Base-by-base conservation (phyloP, 2,329 filamentous ascomycete species). In the Clonostachys solani region DNA sequence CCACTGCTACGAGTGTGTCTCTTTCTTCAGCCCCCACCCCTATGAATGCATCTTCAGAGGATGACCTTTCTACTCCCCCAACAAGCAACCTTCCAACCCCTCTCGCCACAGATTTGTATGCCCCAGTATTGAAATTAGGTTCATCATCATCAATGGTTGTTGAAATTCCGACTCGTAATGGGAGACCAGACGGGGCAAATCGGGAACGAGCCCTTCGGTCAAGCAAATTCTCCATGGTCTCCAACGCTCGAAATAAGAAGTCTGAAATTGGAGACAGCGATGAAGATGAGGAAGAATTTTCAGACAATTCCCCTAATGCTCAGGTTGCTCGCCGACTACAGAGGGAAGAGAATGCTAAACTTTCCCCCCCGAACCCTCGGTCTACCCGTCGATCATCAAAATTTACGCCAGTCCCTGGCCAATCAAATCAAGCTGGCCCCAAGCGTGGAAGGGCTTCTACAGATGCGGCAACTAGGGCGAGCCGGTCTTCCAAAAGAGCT, bases 151-250 rank as follows among this genome's bases (percentile, higher is more conserved):
- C 9, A 10, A 29, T 29, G 23, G 23, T 29, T 29, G 23, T 29
- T 29, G 23, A 10, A 10, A 29, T 29, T 3, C 23, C 23, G 23
- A 29, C 23, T 29, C 23, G 23, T 29, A 29, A 29, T 29, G 23
- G 23, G 23, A 29, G 23, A 29, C 23, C 9, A 29, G 23, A 29
- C 12, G 43, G 40, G 6, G 10, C 43, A 9, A n/a, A 61, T 18
- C 55, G 54, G 18, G 63, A 68, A 29, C 54, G 60, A n/a, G 56
- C 54, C 12, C 43, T 65, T 13, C 56, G 61, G 15, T 57, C 56
- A 9, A 83, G 75, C 63, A 65, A 74, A 44, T 77, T 71, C 50
- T 68, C 77, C 3, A 60, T 81, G 56, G 66, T 64, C 36, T 49
- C 67, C 5, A 66, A 75, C 52, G 4, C 40, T 8, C 60, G 66